Percentiles rank a stretch among this genome's conserved stretches.
Evolutionary conservation across 1,284 basidiomycete genomes (phyloP).

Genomic region (Tylopilus orsonianus): DNA sequence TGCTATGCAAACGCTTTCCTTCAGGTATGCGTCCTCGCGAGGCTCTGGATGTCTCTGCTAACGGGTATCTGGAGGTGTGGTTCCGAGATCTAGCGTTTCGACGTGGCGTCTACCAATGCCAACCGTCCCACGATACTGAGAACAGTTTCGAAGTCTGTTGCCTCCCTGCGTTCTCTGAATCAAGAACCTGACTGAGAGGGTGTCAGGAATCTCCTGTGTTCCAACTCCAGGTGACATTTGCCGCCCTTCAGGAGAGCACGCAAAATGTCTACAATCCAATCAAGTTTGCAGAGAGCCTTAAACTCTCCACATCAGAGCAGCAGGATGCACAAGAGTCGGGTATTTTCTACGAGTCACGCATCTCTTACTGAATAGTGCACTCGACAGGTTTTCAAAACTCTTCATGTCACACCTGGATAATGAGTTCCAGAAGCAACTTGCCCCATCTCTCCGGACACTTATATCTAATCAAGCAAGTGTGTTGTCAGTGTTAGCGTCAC

Average conservation of each 20-base stretch:
- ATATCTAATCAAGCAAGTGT: conserved; percentile 64
- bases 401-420: conserved; percentile 85
- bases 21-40: conserved; percentile 51
- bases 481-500: not conserved
- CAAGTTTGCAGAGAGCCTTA: conserved; percentile 79
- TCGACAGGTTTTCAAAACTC: conserved; percentile 82
- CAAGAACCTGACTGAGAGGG: conserved; percentile 9
- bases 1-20: conserved; percentile 92
- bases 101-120: conserved; percentile 53
- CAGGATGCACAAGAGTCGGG: conserved; percentile 93
- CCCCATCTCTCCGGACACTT: conserved; percentile 60
- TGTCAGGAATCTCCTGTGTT: conserved; percentile 68
- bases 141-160: conserved; percentile 53
- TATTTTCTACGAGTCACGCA: not conserved
- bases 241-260: conserved; percentile 74
- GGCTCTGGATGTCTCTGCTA: not conserved
- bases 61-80: conserved; percentile 48
- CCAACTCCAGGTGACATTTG: conserved; percentile 75
- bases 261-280: conserved; percentile 77
- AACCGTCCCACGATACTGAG: conserved; percentile 42
- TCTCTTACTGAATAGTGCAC: conserved; percentile 16
- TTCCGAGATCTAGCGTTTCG: conserved; percentile 62
- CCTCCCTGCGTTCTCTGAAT: not conserved
- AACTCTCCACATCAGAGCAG: conserved; percentile 78
- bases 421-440: conserved; percentile 79